These are phyloP conservation scores for Cladosporium austrohemisphaericum DNA, from an alignment of 2,329 filamentous ascomycete genomes.

Conservation along the genomic window DNA sequence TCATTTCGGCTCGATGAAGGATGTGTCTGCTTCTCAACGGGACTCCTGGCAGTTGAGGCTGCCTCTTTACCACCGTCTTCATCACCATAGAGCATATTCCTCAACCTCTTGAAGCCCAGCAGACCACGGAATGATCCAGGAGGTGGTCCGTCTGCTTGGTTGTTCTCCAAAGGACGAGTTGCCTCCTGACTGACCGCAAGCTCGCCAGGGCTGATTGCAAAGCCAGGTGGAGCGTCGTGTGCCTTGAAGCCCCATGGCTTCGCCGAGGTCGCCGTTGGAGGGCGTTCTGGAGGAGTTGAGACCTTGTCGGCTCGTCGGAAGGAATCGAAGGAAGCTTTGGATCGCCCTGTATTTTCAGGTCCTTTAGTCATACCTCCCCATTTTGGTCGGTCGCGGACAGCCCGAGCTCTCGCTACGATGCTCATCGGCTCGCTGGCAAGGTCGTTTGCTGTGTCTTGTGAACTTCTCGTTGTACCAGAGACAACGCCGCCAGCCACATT, in stretches of 20 bases:
- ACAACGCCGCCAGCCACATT: background rate
- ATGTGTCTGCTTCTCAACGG: too few relatives aligned
- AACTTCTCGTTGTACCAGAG: background rate
- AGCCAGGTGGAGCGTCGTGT: background rate
- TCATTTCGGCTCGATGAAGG: too few relatives aligned
- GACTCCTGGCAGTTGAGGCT: too few relatives aligned
- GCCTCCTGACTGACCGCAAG: background rate
- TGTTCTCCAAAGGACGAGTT: background rate
- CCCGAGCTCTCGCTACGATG: background rate
- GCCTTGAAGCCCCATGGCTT: constrained; percentile 3
- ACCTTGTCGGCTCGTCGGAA: constrained; percentile 10
- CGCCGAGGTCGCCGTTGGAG: background rate
- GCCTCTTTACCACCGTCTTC: background rate
- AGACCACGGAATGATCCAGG: background rate
- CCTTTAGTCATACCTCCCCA: constrained; percentile 2
- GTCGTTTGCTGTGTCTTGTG: background rate
- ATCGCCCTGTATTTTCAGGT: background rate
- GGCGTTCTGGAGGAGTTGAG: background rate
- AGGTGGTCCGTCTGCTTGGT: background rate
- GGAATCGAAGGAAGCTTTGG: constrained; percentile 5
- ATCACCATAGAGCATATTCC: background rate
- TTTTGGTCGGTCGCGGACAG: constrained; percentile 1
- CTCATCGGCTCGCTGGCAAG: background rate
- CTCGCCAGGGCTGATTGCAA: background rate
- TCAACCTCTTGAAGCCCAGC: background rate